Percentiles rank a stretch among this genome's conserved stretches.
Conservation (phyloP, 768 basidiomycete species). For the Termitomyces bulborhizus region DNA sequence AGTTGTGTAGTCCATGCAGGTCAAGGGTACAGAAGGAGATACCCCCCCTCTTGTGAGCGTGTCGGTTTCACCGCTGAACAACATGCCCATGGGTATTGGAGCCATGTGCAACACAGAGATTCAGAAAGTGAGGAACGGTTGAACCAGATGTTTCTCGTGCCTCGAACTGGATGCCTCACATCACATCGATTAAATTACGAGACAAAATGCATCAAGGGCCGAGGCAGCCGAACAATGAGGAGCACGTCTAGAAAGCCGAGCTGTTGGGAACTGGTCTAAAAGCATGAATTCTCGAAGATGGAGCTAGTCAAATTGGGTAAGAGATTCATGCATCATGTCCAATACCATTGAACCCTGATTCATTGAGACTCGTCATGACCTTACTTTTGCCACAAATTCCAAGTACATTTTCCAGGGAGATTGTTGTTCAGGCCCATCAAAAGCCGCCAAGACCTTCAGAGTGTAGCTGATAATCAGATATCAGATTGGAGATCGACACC, state of each 20-base stretch:
- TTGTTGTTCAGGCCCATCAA: neutral
- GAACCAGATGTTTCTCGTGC: neutral
- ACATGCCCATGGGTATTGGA: neutral
- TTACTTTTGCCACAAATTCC: no score
- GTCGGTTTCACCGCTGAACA: no score
- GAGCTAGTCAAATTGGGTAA: neutral
- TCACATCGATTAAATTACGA: no score
- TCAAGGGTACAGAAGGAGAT: no score
- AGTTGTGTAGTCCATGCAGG: no score
- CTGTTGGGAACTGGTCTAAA: no score
- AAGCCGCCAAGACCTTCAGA: no score
- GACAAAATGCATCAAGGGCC: neutral
- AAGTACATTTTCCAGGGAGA: no score
- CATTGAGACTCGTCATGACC: no score
- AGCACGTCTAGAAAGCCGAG: no score
- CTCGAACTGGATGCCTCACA: neutral
- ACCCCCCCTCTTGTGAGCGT: neutral
- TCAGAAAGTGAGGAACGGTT: neutral
- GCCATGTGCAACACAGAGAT: neutral
- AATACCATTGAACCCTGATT: no score
- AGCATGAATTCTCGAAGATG: neutral
- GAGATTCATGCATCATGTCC: neutral
- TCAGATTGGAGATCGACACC: neutral
- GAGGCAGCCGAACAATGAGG: neutral
- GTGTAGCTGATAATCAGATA: neutral